Base-by-base conservation (phyloP, 768 basidiomycete species). In the Pleurotus platypus region DNA sequence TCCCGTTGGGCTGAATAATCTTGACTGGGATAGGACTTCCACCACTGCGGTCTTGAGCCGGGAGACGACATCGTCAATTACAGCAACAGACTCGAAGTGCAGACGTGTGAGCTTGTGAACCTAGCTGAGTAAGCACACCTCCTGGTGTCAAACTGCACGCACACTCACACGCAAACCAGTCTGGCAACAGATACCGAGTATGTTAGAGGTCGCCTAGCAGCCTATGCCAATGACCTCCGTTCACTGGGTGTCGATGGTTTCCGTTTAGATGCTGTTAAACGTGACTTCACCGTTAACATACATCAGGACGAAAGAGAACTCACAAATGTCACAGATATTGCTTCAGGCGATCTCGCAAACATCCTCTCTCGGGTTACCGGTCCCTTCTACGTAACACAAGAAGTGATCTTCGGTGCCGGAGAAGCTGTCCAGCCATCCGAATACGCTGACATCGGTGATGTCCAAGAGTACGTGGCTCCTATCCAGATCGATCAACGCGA, bases 231-330 rank as follows among this genome's bases (percentile, higher is more conserved):
- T 61, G 83, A 88, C 54, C 67, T 89, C 1, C 58, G 87, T 22
- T 80, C 80, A 0, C 73, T 89, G 7, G 86, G 86, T 1, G 77
- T 82, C 0, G 83, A 85, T 59, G 86, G 86, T 0, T 69, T 87
- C 26, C 76, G 86, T 1, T 68, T 87, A 18, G 86, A 89, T 63
- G 84, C 86, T 15, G 76, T 84, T 0, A 89, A 89, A 71, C 77
- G 85, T 86, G 61, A 57, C 75, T 61, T 35, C 30, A 2, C 30
- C 30, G 5, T 8, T 6, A 1, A n/a, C 11, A 20, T 48, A 16
- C 15, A 18, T 38, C 9, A 37, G 37, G 49, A 37, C 7, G 5
- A 4, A 24, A 27, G 2, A 1, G 2, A 18, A 50, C 22, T 48
- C 16, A n/a, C 35, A 18, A 1, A 26, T 49, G 39, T 3, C 9